Conservation (phyloP, 2,329 filamentous ascomycete genomes). For the Paraconiothyrium sp. region DNA sequence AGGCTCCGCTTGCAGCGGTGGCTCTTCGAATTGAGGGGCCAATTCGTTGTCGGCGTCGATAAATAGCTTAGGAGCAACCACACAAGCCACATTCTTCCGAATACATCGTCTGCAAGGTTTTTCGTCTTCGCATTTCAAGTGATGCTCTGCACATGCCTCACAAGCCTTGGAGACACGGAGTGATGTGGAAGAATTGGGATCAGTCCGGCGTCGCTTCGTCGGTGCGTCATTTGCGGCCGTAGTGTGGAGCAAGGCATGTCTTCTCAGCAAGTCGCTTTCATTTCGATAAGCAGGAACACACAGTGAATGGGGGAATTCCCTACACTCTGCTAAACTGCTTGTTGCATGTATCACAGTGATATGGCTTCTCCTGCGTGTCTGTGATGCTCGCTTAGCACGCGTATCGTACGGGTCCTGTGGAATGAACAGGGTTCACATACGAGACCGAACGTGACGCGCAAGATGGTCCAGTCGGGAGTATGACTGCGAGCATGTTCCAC, state of each 20-base stretch:
- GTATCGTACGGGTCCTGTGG: no score
- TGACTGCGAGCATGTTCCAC: constrained; percentile 61
- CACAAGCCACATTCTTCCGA: constrained; percentile 59
- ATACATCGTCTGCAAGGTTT: constrained; percentile 64
- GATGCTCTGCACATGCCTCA: constrained; percentile 61
- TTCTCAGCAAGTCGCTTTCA: constrained; percentile 59
- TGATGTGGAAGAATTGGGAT: constrained; percentile 7
- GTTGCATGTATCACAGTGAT: constrained; percentile 55
- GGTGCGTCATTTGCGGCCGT: constrained; percentile 38
- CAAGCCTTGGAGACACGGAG: constrained; percentile 54
- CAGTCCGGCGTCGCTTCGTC: constrained; percentile 38
- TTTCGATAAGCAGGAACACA: constrained; percentile 2
- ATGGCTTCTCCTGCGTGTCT: constrained; percentile 57
- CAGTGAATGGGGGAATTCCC: constrained; percentile 14
- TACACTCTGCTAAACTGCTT: constrained; percentile 59
- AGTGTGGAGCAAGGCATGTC: constrained; percentile 58
- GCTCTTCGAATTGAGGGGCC: constrained; percentile 29
- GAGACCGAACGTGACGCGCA: constrained; percentile 63
- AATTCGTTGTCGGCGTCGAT: constrained; percentile 1
- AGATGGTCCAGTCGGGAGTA: constrained; percentile 64
- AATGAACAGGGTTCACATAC: constrained; percentile 31
- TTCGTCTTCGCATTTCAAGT: constrained; percentile 64
- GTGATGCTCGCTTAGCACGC: background rate
- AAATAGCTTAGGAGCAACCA: constrained; percentile 14
- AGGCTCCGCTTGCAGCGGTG: no score